Base-by-base conservation (phyloP, 805 yeast genomes). In the Candida boleticola region DNA sequence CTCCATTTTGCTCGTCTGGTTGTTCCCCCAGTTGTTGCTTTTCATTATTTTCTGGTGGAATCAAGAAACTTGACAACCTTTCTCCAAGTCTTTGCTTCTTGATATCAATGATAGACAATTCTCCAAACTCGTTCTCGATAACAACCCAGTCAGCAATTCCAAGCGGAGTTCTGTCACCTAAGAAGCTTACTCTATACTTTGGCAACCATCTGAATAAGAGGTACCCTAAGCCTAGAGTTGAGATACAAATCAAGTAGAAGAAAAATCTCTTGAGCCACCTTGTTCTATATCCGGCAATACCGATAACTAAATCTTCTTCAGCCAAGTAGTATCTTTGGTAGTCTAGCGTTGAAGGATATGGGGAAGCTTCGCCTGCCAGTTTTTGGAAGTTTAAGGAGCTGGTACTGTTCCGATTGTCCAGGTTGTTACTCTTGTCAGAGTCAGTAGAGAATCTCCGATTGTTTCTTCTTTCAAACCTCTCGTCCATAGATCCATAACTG, bases 251-350 rank as follows among this genome's bases (percentile, higher is more conserved):
- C 0, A 76, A 11, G 45, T 77, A 74, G 57, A 83, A 89, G 0
- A 75, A 13, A 0, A 66, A 30, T 3, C 63, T 53, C 46, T 81
- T 77, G 49, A 72, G 41, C 37, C 55, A 55, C 10, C 82, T 76
- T 13, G 82, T 77, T 41, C 63, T 63, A 61, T 87, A 93, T 3
- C 98, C 98, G 0, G 97, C 99, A 47, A 93, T 85, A 47, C 96
- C 97, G 45, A 93, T 78, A 10, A 92, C 92, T 55, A 93, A 69
- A 67, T 93, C 99, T 59, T 93, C 99, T 60, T 93, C 98, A 0
- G 97, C 90, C 47, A 93, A 77, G 61, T 92, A 93, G 61, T 86
- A 89, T 43, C 97, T 74, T 63, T 93, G 99, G 50, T 73, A 75
- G 42, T 67, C 68, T 38, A 73, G 61, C 10, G 50, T 61, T 0